phyloP scores from a whole-genome alignment of 306 rosid species.

The Senna siamea region DNA sequence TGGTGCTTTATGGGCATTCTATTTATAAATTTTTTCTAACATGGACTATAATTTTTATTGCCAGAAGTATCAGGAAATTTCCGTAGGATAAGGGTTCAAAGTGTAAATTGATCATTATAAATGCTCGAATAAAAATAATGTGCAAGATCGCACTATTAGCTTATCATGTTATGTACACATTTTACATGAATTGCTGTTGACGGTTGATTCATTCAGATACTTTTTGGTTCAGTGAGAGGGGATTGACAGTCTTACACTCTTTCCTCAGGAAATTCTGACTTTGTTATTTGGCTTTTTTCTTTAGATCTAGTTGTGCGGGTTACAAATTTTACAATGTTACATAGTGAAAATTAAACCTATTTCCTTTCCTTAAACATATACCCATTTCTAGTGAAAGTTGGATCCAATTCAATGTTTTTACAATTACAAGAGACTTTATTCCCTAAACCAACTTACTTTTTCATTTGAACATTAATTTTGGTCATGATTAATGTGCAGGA shows the following conservation, averaged over 20 bases:
- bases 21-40: not conserved
- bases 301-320: constrained; percentile 1
- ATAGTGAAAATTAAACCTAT: not conserved
- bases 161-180: constrained; percentile 2
- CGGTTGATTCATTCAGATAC: constrained; percentile 1
- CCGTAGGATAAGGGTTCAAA: not conserved
- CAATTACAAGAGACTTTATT: constrained; percentile 4
- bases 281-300: not conserved
- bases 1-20: not conserved
- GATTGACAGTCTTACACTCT: no score
- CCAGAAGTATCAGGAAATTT: constrained; percentile 8
- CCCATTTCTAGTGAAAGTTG: not conserved
- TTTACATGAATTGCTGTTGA: not conserved
- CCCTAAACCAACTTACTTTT: not conserved
- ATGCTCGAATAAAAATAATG: not conserved
- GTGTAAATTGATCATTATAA: not conserved
- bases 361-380: not conserved
- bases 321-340: not conserved
- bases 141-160: not conserved
- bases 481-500: constrained; percentile 52
- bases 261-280: not conserved
- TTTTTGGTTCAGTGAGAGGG: no score
- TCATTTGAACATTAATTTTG: constrained; percentile 14
- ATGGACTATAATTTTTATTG: constrained; percentile 2
- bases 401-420: constrained; percentile 15